Percentiles rank a stretch among this genome's conserved stretches.
phyloP scores from a whole-genome alignment of 140 eudicot species.

The Artemisia princeps region DNA sequence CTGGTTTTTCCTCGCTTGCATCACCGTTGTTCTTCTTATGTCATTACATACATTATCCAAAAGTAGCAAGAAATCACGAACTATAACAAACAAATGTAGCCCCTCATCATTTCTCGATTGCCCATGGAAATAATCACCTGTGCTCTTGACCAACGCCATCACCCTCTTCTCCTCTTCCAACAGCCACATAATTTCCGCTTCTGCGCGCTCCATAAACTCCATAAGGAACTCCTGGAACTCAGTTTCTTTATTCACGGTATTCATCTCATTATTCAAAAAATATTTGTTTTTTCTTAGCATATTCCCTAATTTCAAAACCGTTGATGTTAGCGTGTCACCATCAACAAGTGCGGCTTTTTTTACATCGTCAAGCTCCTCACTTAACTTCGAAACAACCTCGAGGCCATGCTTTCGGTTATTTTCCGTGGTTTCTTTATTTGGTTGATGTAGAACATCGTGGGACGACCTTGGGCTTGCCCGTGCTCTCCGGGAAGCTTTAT shows the following conservation, averaged over 20 bases:
- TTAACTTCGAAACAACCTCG: conserved; percentile 57
- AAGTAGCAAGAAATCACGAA: conserved; percentile 71
- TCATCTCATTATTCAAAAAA: conserved; percentile 44
- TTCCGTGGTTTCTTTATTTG: conserved; percentile 40
- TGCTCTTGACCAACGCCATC: conserved; percentile 58
- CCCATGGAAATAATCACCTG: conserved; percentile 90
- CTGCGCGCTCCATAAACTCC: conserved; percentile 47
- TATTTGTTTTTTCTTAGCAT: conserved; percentile 32
- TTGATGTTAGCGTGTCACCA: conserved; percentile 44
- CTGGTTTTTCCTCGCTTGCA: conserved; percentile 23
- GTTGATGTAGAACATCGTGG: conserved; percentile 26
- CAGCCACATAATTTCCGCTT: conserved; percentile 44
- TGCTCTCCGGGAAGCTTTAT: conserved; percentile 52
- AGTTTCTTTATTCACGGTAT: conserved; percentile 31
- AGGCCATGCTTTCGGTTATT: conserved; percentile 44
- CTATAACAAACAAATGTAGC: conserved; percentile 51
- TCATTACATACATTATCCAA: conserved; percentile 66
- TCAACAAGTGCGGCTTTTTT: conserved; percentile 73
- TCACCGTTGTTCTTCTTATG: conserved; percentile 31
- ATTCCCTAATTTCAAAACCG: conserved; percentile 45
- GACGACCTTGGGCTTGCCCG: conserved; percentile 32
- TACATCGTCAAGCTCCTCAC: conserved; percentile 59
- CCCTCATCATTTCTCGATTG: conserved; percentile 68
- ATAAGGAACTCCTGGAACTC: conserved; percentile 36
- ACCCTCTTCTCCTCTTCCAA: conserved; percentile 70